Percentiles rank a stretch among this genome's conserved stretches.
phyloP scores from a whole-genome alignment of 352 stramenopile species.

The Globisporangium viniferum region DNA sequence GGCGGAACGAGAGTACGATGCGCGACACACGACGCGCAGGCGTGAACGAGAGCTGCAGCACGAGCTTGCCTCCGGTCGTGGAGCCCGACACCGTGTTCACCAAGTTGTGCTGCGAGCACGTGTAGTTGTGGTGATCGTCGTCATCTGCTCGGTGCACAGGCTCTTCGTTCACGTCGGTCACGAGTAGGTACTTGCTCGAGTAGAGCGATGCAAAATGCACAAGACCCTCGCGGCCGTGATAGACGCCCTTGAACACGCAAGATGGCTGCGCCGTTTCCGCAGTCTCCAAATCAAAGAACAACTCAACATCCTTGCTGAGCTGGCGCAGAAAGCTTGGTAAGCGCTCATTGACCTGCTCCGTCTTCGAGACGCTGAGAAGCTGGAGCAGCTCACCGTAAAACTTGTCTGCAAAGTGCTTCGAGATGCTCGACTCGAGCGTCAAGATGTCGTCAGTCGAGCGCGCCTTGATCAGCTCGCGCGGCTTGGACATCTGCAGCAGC shows the following conservation, averaged over 20 bases:
- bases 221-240: constrained; percentile 82
- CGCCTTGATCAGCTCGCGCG: constrained; percentile 30
- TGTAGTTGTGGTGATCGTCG: constrained; percentile 73
- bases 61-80: constrained; percentile 69
- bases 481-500: constrained; percentile 35
- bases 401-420: constrained; percentile 65
- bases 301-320: constrained; percentile 81
- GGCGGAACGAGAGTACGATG: constrained; percentile 81
- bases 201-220: constrained; percentile 84
- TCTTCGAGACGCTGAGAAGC: constrained; percentile 36
- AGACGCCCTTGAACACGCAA: constrained; percentile 87
- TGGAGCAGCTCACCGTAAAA: constrained; percentile 65
- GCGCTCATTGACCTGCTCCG: constrained; percentile 47
- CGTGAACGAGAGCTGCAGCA: constrained; percentile 79
- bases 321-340: constrained; percentile 74
- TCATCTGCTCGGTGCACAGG: constrained; percentile 55
- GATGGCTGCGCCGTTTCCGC: constrained; percentile 65
- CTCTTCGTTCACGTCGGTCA: constrained; percentile 46
- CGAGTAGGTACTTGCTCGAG: constrained; percentile 74
- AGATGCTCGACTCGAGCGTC: constrained; percentile 56
- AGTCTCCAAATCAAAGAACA: constrained; percentile 83
- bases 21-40: constrained; percentile 78
- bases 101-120: constrained; percentile 47
- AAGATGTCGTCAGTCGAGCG: constrained; percentile 47
- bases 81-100: constrained; percentile 80